Evolutionary conservation across 176 grass and related monocot genomes (phyloP), one percentile per base, ranked within the genome.

Genomic region (Zoysia pacifica): DNA sequence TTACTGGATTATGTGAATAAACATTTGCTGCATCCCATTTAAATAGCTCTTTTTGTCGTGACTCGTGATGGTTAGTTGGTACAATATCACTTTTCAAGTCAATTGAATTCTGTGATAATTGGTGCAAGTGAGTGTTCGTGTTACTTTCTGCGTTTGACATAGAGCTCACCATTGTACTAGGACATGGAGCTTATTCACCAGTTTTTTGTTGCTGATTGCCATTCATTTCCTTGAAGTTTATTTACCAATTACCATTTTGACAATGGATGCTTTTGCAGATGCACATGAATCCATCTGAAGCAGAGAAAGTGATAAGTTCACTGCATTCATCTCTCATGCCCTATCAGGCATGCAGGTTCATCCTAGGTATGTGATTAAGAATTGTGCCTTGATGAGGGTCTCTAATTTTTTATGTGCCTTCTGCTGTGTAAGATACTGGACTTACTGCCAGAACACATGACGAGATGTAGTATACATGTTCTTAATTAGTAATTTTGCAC

Each of bases 271-370:
- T 70, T 90, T 74, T 89, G 70, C 85, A 98, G 95, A 86, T 93
- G 88, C 92, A 94, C 73, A 72, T 93, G 81, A 98, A 93, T 94
- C 90, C 92, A 9, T 60, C 87, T 87, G 96, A 94, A 76, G 96
- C 90, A 7, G 92, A 98, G 77, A 91, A 82, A 85, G 86, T 98
- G 47, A 90, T 98, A 65, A 58, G 78, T 54, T 87, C 90, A 16
- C 63, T 98, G 73, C 90, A 86, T 79, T 90, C 79, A 35, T 94
- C 96, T 83, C 70, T 85, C 15, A 94, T 98, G 96, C 96, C 92
- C 76, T 98, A 94, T 81, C 90, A 93, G 67, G 74, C 88, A 44
- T 98, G 96, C 90, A 83, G 84, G 55, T 98, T 94, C 84, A 94
- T 98, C 83, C 90, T 98, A 67, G 96, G 96, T 98, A 94, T 64